A percentile compares a stretch with the other conserved stretches of the same genome.
Evolutionary conservation across 805 yeast genomes (phyloP).

Genomic region (Sporopachydermia lactativora): DNA sequence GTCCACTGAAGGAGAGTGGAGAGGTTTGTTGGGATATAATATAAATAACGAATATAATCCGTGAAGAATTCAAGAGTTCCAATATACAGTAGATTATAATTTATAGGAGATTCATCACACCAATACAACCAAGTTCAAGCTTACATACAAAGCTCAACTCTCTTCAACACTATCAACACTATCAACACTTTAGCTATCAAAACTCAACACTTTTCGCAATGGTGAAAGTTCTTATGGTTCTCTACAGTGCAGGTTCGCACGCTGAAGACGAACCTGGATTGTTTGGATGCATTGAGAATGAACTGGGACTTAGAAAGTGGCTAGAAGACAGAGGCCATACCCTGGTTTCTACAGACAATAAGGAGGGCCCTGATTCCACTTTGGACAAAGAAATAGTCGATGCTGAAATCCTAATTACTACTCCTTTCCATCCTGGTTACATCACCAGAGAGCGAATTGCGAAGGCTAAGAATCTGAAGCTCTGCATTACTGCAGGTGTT

Average conservation of each 20-base stretch:
- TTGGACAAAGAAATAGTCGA: constrained; percentile 55
- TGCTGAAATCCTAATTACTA: constrained; percentile 66
- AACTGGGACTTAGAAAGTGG: constrained; percentile 54
- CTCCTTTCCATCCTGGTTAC: constrained; percentile 78
- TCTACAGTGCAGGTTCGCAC: constrained; percentile 44
- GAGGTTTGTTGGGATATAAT: too few species aligned
- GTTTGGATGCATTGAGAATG: constrained; percentile 62
- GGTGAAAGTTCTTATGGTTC: constrained; percentile 36
- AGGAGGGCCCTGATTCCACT: constrained; percentile 44
- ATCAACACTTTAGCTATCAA: too few species aligned
- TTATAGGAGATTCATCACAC: too few species aligned
- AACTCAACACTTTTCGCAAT: not conserved
- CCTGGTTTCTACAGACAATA: constrained; percentile 49
- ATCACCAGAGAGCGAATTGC: constrained; percentile 51
- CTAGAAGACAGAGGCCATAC: constrained; percentile 55
- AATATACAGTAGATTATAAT: too few species aligned
- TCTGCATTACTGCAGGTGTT: constrained; percentile 69
- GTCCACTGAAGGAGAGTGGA: too few species aligned
- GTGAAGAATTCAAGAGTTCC: too few species aligned
- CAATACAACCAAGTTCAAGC: too few species aligned
- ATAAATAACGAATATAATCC: too few species aligned
- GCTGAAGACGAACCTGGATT: constrained; percentile 47
- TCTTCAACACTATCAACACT: too few species aligned
- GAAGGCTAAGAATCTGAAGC: constrained; percentile 56
- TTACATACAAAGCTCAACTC: too few species aligned